Conservation (phyloP, 176 grass and related monocot genomes). For the Melocanna baccifera region DNA sequence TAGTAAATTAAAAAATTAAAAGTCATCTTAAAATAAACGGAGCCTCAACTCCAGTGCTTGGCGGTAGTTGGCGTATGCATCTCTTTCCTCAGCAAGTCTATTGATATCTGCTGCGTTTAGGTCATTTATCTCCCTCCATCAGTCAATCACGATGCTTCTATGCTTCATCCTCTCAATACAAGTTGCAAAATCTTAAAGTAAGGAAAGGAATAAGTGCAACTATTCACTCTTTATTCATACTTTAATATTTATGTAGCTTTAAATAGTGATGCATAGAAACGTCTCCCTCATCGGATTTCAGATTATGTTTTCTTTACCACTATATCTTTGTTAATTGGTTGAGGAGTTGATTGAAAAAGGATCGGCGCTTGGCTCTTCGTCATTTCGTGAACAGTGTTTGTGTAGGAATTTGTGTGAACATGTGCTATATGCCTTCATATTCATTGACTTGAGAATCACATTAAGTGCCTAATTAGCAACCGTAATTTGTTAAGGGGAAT, state of each 20-base stretch:
- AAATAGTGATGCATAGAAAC: too few relatives aligned
- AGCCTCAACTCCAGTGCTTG: background rate
- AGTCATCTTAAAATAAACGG: too few relatives aligned
- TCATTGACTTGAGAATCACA: too few relatives aligned
- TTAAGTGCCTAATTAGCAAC: too few relatives aligned
- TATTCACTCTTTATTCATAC: accelerated
- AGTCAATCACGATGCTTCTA: background rate
- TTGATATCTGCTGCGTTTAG: background rate
- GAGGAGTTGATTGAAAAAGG: background rate
- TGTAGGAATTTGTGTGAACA: background rate
- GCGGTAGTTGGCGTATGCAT: background rate
- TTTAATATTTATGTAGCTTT: too few relatives aligned
- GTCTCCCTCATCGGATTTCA: background rate
- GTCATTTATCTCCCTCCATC: background rate
- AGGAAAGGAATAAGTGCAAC: too few relatives aligned
- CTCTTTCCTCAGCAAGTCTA: background rate
- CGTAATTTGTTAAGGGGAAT: too few relatives aligned
- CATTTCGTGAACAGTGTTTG: too few relatives aligned
- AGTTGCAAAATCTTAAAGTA: too few relatives aligned
- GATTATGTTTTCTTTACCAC: background rate
- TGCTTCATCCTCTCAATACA: too few relatives aligned
- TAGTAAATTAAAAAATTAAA: too few relatives aligned
- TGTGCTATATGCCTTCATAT: background rate
- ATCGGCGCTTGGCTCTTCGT: background rate
- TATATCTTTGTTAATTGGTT: background rate